Evolutionary conservation across 2,329 filamentous ascomycete species (phyloP), one percentile per base, ranked within the genome.

Genomic region (Chaetomium strumarium): DNA sequence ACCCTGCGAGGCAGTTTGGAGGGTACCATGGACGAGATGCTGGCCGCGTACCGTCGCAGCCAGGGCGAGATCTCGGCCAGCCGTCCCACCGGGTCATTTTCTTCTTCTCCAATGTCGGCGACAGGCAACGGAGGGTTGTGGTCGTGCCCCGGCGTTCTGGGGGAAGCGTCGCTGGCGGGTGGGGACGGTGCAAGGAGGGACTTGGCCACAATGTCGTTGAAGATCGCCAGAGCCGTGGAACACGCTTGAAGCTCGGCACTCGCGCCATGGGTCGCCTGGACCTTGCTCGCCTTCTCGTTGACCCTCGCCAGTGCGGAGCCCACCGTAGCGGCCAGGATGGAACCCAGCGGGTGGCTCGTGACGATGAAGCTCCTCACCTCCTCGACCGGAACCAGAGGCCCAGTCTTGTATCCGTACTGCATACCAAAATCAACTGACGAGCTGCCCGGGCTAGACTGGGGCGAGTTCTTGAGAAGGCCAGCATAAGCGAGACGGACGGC

Each of bases 21-120:
- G 6, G 64, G 59, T 11, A 58, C 52, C 51, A 64, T 65, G 36
- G 63, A 67, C 7, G 72, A 65, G 2, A 69, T 61, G 2, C 65
- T 68, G 49, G 66, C 65, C 30, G 67, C 61, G 56, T 71, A 72
- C 4, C 47, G 55, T 16, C 63, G 61, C 12, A 72, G 60, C 70
- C 70, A 72, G 5, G 64, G 62, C 1, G 67, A 65, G 29, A 70
- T 62, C 10, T 58, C 53, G 10, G 57, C 56, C 12, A 62, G 49
- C 17, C 52, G 51, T n/a, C 55, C 61, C 3, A 59, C 52, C 14
- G 55, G 49, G 16, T 47, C 53, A 49, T 51, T 44, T 31, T 47
- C 45, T 7, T n/a, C n/a, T n/a, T 36, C 7, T 14, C 11, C 34
- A 13, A n/a, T 13, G 12, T 16, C 12, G 8, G n/a, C n/a, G n/a